Conservation (phyloP, 202 grass and related monocot genomes). For the Sporobolus alterniflorus region DNA sequence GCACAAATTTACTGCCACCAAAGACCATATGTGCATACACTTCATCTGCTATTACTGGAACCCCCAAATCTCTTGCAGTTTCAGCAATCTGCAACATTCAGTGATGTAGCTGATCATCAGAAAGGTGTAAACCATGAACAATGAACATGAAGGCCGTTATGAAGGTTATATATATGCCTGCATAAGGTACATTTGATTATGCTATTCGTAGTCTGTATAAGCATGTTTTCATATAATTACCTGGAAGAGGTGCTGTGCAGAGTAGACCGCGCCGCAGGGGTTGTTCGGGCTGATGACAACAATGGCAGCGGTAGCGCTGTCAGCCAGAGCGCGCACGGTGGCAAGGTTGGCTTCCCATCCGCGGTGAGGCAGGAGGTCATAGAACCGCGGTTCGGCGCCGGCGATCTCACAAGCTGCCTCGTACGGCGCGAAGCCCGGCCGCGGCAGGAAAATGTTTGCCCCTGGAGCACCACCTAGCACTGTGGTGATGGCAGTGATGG, state of each 20-base stretch:
- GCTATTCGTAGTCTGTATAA: neutral
- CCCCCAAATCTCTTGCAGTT: constrained; percentile 73
- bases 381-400: constrained; percentile 75
- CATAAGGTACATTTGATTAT: neutral
- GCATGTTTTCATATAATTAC: constrained; percentile 7
- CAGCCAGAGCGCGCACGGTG: constrained; percentile 43
- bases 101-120: neutral
- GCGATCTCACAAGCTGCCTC: constrained; percentile 70
- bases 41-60: constrained; percentile 88
- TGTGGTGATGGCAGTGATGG: constrained; percentile 60
- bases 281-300: constrained; percentile 98
- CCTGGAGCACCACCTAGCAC: constrained; percentile 71
- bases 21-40: constrained; percentile 85
- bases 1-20: constrained; percentile 65
- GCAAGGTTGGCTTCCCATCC: constrained; percentile 77
- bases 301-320: constrained; percentile 56
- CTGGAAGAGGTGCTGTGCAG: constrained; percentile 66
- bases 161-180: neutral
- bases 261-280: constrained; percentile 73
- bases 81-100: constrained; percentile 68
- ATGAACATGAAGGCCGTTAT: too few species aligned
- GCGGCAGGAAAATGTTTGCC: constrained; percentile 74
- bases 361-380: constrained; percentile 62
- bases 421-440: constrained; percentile 82
- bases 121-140: neutral